phyloP scores from a whole-genome alignment of 306 rosid genomes.

The Rosa persica region DNA sequence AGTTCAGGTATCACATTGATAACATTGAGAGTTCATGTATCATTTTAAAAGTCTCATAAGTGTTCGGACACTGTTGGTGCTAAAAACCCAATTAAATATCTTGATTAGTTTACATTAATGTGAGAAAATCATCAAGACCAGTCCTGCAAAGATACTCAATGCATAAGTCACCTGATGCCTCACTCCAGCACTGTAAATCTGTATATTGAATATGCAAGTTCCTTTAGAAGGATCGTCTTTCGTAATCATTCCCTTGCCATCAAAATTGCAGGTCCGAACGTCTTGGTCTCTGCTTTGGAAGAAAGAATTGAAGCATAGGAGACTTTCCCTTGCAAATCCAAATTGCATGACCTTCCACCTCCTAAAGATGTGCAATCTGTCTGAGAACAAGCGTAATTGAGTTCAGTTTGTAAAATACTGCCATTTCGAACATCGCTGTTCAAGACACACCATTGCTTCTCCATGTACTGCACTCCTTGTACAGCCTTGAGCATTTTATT shows the following conservation, averaged over 20 bases:
- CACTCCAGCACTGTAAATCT: slow-evolving; percentile 35
- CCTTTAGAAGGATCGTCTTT: slow-evolving; percentile 33
- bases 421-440: background rate
- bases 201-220: slow-evolving; percentile 48
- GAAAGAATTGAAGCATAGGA: slow-evolving; percentile 69
- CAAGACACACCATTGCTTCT: slow-evolving; percentile 54
- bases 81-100: too few species aligned
- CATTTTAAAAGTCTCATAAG: too few species aligned
- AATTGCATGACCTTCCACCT: slow-evolving; percentile 39
- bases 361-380: slow-evolving; percentile 66
- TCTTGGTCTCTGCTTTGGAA: slow-evolving; percentile 64
- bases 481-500: slow-evolving; percentile 44
- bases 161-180: slow-evolving; percentile 23
- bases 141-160: slow-evolving; percentile 20
- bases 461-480: slow-evolving; percentile 61
- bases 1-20: too few species aligned
- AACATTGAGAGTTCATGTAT: too few species aligned
- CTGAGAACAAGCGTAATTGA: slow-evolving; percentile 48
- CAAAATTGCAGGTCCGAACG: slow-evolving; percentile 58
- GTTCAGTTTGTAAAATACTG: background rate
- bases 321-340: slow-evolving; percentile 23
- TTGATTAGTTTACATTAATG: slow-evolving; percentile 1
- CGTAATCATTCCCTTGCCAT: slow-evolving; percentile 41
- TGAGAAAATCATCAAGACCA: slow-evolving; percentile 29
- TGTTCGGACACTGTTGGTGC: too few species aligned